phyloP scores from a whole-genome alignment of 345 rosid genomes.

The Linum trigynum region DNA sequence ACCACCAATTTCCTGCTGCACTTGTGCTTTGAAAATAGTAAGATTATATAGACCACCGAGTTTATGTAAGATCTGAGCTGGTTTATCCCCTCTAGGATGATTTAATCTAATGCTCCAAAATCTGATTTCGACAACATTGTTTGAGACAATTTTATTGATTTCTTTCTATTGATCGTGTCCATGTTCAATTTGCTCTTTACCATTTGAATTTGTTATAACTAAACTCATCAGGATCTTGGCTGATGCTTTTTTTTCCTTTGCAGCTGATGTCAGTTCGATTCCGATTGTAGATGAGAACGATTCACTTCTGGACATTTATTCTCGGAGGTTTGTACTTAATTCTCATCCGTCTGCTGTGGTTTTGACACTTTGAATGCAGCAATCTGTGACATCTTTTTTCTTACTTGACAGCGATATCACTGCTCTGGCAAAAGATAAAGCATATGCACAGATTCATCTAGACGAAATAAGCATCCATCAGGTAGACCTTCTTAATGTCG shows the following conservation, averaged over 20 bases:
- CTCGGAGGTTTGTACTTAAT: constrained; percentile 45
- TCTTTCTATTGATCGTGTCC: too few species aligned
- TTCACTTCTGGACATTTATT: constrained; percentile 68
- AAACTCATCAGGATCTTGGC: not conserved
- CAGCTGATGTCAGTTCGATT: constrained; percentile 92
- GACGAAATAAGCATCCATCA: constrained; percentile 83
- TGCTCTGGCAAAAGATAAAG: constrained; percentile 81
- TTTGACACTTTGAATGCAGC: not conserved
- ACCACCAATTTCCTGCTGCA: too few species aligned
- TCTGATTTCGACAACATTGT: too few species aligned
- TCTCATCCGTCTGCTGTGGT: not conserved
- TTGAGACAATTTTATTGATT: too few species aligned
- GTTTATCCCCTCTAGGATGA: not conserved
- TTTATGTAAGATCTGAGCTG: not conserved
- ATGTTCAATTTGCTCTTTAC: too few species aligned
- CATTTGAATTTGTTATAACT: too few species aligned
- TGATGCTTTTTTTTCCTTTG: constrained; percentile 14
- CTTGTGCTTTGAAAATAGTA: too few species aligned
- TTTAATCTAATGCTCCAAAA: too few species aligned
- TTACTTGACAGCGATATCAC: constrained; percentile 61
- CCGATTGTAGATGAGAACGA: constrained; percentile 84
- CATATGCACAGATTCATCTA: constrained; percentile 84
- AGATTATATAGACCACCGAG: too few species aligned
- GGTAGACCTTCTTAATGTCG: constrained; percentile 32
- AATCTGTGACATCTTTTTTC: not conserved